Evolutionary conservation across 148 eudicot species (phyloP).

Genomic region (Rhododendron molle): DNA sequence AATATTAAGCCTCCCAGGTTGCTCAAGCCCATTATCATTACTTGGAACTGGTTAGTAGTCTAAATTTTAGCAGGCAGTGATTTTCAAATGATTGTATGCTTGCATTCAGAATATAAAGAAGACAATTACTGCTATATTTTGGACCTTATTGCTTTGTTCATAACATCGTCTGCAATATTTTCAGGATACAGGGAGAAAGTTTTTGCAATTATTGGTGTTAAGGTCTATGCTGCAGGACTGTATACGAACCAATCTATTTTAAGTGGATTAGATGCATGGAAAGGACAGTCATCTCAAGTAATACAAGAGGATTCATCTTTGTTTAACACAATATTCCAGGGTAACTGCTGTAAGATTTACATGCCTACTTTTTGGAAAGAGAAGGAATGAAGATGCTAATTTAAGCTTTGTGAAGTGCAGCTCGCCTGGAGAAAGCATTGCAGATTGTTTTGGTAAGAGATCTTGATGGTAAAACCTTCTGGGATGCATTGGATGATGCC

Average conservation of each 20-base stretch:
- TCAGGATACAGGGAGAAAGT: conserved; percentile 94
- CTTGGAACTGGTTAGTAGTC: conserved; percentile 72
- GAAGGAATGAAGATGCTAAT: background rate
- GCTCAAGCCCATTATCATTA: conserved; percentile 68
- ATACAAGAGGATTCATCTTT: conserved; percentile 42
- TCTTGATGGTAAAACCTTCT: conserved; percentile 89
- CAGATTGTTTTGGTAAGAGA: conserved; percentile 85
- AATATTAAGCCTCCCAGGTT: conserved; percentile 63
- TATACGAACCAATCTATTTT: conserved; percentile 50
- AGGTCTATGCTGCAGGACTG: conserved; percentile 93
- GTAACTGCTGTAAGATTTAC: conserved; percentile 31
- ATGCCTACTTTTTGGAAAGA: conserved; percentile 4
- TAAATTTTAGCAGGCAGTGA: background rate
- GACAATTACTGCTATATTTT: background rate
- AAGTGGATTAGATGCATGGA: conserved; percentile 46
- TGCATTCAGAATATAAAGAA: background rate
- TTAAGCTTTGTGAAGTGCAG: conserved; percentile 43
- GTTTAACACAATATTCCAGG: conserved; percentile 56
- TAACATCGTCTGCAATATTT: conserved; percentile 2
- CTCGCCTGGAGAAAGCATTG: conserved; percentile 71
- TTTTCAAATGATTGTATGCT: background rate
- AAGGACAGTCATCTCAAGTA: conserved; percentile 50
- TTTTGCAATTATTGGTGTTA: conserved; percentile 86
- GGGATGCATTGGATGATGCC: conserved; percentile 94
- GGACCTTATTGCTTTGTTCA: background rate